Conservation (phyloP, 2,329 filamentous ascomycete species). For the Aureobasidium sp. region DNA sequence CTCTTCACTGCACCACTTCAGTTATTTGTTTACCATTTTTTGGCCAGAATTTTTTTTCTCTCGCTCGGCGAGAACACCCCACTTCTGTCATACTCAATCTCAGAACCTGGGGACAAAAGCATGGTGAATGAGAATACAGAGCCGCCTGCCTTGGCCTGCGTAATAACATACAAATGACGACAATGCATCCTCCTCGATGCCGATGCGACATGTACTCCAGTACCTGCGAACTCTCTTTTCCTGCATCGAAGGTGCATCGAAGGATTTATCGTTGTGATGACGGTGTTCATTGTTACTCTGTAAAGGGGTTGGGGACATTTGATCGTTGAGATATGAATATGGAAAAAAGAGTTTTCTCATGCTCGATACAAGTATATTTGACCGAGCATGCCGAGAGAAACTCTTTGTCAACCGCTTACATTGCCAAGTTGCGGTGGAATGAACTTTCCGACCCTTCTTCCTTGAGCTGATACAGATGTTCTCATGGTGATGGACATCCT, state of each 20-base stretch:
- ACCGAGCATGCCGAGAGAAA: background rate
- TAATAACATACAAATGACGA: background rate
- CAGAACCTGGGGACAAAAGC: background rate
- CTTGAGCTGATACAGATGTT: background rate
- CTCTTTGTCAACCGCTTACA: background rate
- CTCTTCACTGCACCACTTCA: background rate
- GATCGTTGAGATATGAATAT: background rate
- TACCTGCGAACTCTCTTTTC: background rate
- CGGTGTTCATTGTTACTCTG: background rate
- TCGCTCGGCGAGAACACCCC: background rate
- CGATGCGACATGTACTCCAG: background rate
- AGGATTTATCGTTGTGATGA: background rate
- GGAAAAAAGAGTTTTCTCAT: background rate
- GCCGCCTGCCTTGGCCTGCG: constrained; percentile 5
- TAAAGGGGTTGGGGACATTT: background rate
- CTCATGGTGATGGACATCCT: background rate
- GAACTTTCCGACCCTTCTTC: background rate
- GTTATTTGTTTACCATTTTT: background rate
- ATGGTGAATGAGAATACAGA: background rate
- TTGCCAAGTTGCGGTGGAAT: background rate
- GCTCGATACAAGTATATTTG: background rate
- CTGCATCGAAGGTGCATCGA: background rate
- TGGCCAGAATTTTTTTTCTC: background rate
- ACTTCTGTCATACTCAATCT: background rate
- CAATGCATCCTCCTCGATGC: background rate